Evolutionary conservation across 768 basidiomycete species (phyloP), one percentile per base, ranked within the genome.

Genomic region (Coprinopsis strossmayeri): DNA sequence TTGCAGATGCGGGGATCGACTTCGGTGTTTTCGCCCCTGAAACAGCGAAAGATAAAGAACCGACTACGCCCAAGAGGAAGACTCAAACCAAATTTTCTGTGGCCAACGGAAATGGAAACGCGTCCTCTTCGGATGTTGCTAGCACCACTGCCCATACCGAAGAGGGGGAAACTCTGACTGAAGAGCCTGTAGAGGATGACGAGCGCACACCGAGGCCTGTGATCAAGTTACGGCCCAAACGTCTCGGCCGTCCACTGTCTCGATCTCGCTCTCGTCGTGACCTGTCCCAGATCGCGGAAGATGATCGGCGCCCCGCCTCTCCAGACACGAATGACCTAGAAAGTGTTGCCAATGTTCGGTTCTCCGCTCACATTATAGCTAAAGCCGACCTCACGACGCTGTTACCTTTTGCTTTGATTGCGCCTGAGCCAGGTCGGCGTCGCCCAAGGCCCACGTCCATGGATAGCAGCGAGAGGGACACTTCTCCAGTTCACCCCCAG

Each of bases 341-440:
- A 26, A 87, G 82, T 54, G 68, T 90, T 20, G 84, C 87, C 17
- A 85, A 82, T 56, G 73, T 86, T 45, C 81, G 86, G 32, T 88
- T 89, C 67, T 87, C 85, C 9, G 87, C 87, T 5, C 74, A 78
- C 47, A 68, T 77, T 44, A 72, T 90, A 20, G 73, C 83, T 13
- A 82, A 79, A 59, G 69, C 69, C 9, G 78, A 82, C 57, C 66
- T 90, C 42, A 69, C 64, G 23, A 64, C 68, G 11, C 63, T 84
- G 18, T 72, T 91, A 53, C 89, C 89, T 3, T 91, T 91, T 59
- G 87, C 87, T 5, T 66, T 92, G 40, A 84, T 91, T 59, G 74
- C 84, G 18, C 90, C 89, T 2, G 84, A 91, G 65, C 53, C 68
- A 28, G 68, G 64, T 35, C 71, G 67, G 47, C 69, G 68, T 39